Evolutionary conservation across 2,329 filamentous ascomycete genomes (phyloP), one percentile per base, ranked within the genome.

Genomic region (Leptoxyphium fumago): DNA sequence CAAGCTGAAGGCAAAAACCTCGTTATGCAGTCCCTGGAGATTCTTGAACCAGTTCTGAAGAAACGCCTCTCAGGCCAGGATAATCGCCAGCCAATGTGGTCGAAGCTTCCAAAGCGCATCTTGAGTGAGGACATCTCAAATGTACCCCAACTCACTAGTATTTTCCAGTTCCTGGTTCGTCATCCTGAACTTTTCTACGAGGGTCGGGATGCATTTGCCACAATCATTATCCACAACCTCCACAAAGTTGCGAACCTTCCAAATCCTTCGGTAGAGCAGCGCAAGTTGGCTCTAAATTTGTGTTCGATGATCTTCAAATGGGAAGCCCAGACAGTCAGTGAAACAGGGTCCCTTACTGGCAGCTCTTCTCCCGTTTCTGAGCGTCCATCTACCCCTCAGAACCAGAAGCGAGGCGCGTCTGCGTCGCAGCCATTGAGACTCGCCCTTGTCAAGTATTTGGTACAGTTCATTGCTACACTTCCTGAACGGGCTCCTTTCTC

Each of bases 101-200:
- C 88, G 7, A 80, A 86, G 50, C 84, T 88, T 51, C 88, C 91
- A 28, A 78, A 89, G 38, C 85, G 88, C 43, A 94, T 98, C 26
- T 67, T 98, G 17, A 81, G 86, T 2, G 93, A 98, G 60, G 91
- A 98, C 62, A 88, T 85, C 21, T 85, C 91, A 49, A 98, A 98
- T 55, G 74, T 89, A 40, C 88, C 94, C 62, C 91, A 96, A 64
- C 82, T 96, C 67, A 94, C 87, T 43, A 91, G 84, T 66, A 96
- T 98, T 54, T 96, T 95, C 69, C 84, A 95, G 56, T 98, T 98
- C 65, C 71, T 98, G 29, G 89, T 95, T 30, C 78, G 84, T 45
- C 89, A 98, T 59, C 83, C 88, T 0, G 82, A 91, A 55, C 69
- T 98, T 4, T 98, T 98, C 66, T 98, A 93, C 54, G 89, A 96